These are phyloP conservation scores for Gossypium arboreum DNA, from an alignment of 345 rosid species.

Conservation along the genomic window DNA sequence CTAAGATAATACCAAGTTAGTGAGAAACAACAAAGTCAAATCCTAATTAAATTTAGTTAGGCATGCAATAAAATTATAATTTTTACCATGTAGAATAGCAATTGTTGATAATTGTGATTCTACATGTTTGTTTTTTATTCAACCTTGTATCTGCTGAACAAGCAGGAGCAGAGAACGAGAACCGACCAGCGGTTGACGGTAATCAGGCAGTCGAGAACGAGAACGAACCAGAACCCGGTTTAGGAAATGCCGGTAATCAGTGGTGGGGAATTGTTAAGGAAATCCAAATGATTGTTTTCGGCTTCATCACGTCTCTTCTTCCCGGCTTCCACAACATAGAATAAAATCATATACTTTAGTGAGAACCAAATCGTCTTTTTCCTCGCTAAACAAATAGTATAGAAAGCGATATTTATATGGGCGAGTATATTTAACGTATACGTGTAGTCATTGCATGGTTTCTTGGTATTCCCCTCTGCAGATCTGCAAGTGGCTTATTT, in stretches of 20 bases:
- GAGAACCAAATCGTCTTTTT: neutral
- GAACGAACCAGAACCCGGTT: slow-evolving; percentile 40
- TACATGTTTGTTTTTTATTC: neutral
- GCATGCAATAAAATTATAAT: neutral
- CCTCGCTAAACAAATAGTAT: neutral
- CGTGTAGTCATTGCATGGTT: neutral
- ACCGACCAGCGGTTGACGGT: slow-evolving; percentile 38
- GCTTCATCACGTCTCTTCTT: slow-evolving; percentile 92
- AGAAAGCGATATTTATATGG: neutral
- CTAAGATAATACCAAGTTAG: neutral
- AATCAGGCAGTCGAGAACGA: slow-evolving; percentile 56
- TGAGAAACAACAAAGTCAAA: neutral
- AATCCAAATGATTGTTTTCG: slow-evolving; percentile 93
- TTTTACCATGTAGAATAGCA: neutral
- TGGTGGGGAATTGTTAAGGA: slow-evolving; percentile 99
- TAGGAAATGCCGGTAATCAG: slow-evolving; percentile 53
- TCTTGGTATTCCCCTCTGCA: neutral
- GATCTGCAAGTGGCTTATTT: neutral
- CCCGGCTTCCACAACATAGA: slow-evolving; percentile 97
- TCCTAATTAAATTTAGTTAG: neutral
- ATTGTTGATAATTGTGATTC: neutral
- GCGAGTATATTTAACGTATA: neutral
- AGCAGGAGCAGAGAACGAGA: slow-evolving; percentile 65
- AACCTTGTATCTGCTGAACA: slow-evolving; percentile 45
- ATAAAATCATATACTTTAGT: slow-evolving; percentile 28